Evolutionary conservation across 106 monocot genomes (phyloP).

Genomic region (Dioscorea zingiberensis): DNA sequence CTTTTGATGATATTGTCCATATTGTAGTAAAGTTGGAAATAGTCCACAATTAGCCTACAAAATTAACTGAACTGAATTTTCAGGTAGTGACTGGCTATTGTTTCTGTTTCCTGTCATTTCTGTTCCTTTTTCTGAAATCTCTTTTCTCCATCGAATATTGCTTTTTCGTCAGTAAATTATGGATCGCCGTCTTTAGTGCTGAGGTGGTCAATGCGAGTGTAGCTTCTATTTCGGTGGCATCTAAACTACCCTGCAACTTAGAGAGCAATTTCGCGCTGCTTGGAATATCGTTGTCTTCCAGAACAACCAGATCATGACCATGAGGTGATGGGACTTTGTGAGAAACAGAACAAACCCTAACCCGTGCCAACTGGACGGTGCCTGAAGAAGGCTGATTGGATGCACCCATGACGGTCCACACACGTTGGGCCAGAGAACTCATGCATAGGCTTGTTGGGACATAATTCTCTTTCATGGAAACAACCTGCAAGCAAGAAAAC

Average conservation of each 20-base stretch:
- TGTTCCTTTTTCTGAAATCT: constrained; percentile 65
- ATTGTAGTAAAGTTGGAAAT: too few species aligned
- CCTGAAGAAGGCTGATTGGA: constrained; percentile 32
- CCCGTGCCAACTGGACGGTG: constrained; percentile 12
- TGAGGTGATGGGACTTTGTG: constrained; percentile 5
- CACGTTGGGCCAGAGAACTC: constrained; percentile 17
- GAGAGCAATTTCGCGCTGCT: constrained; percentile 51
- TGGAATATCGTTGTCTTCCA: constrained; percentile 55
- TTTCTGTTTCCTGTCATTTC: constrained; percentile 71
- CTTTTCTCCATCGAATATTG: constrained; percentile 78
- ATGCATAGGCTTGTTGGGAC: constrained; percentile 68
- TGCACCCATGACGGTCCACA: constrained; percentile 93
- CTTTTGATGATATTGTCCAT: too few species aligned
- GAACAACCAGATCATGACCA: constrained; percentile 12
- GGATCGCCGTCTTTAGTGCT: constrained; percentile 60
- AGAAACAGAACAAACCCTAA: constrained; percentile 39
- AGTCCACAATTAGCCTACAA: too few species aligned
- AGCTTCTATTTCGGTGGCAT: constrained; percentile 37
- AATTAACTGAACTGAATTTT: too few species aligned
- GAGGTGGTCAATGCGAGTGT: constrained; percentile 29
- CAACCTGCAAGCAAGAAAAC: constrained; percentile 30
- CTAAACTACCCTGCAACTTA: constrained; percentile 64
- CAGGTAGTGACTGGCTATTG: neutral
- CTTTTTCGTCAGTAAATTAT: constrained; percentile 75
- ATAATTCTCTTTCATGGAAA: constrained; percentile 49